A percentile compares a stretch with the other conserved stretches of the same genome.
phyloP scores from a whole-genome alignment of 78 protist species.

The Dictyostelium firmibasis region DNA sequence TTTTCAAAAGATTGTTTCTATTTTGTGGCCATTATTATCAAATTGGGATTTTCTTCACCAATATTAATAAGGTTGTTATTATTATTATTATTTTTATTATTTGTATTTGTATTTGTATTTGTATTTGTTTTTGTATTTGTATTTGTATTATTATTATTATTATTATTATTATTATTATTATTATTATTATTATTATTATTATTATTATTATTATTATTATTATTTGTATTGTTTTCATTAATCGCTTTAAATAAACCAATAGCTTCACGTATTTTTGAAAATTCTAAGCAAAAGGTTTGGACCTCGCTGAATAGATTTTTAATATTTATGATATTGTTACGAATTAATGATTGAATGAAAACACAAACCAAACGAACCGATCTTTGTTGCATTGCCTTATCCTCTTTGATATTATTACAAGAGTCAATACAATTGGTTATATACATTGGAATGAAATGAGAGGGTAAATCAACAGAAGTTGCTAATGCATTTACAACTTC shows the following conservation, averaged over 20 bases:
- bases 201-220: not conserved
- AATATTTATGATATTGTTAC: constrained; percentile 90
- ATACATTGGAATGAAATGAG: constrained; percentile 91
- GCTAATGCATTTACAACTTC: constrained; percentile 95
- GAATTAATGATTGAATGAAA: constrained; percentile 91
- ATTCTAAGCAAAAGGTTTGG: constrained; percentile 88
- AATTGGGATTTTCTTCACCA: not conserved
- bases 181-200: constrained; percentile 5
- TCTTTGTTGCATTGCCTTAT: constrained; percentile 85
- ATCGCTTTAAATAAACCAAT: constrained; percentile 57
- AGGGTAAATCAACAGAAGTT: constrained; percentile 88
- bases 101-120: no score
- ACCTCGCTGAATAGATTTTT: constrained; percentile 79
- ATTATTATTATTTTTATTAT: no score
- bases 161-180: no score
- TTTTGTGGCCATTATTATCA: not conserved
- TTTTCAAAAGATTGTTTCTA: not conserved
- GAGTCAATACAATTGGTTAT: constrained; percentile 91
- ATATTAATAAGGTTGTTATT: not conserved
- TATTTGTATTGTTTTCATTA: not conserved
- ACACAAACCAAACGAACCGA: constrained; percentile 94
- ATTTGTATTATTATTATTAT: no score
- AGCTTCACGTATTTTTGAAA: constrained; percentile 81
- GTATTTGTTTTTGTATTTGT: no score
- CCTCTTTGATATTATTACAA: constrained; percentile 87